These are phyloP conservation scores for Dioscorea dumetorum DNA, from an alignment of 106 monocot genomes.

Conservation along the genomic window DNA sequence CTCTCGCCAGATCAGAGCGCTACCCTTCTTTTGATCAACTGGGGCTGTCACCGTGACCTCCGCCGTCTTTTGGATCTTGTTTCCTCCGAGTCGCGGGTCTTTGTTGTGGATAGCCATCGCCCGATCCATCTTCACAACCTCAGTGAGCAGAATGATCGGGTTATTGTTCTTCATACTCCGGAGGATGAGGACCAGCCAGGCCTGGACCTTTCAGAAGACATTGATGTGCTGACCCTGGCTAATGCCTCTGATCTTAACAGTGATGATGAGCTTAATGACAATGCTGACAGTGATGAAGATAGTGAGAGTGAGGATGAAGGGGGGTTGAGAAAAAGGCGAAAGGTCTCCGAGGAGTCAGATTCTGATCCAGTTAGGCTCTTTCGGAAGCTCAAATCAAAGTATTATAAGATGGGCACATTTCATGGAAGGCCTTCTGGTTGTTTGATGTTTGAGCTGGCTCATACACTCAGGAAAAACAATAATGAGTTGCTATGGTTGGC, in stretches of 20 bases:
- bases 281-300: conserved; percentile 33
- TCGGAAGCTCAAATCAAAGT: conserved; percentile 65
- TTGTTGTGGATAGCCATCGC: conserved; percentile 82
- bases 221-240: conserved; percentile 64
- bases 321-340: conserved; percentile 35
- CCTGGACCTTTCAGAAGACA: conserved; percentile 48
- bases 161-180: conserved; percentile 58
- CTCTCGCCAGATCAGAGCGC: conserved; percentile 22
- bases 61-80: conserved; percentile 38
- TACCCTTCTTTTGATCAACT: conserved; percentile 62
- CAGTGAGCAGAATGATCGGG: conserved; percentile 54
- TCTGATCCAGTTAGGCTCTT: conserved; percentile 66
- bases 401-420: conserved; percentile 84
- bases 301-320: conserved; percentile 34
- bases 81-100: conserved; percentile 19
- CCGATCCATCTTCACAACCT: conserved; percentile 87
- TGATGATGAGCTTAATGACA: conserved; percentile 42
- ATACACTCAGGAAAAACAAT: conserved; percentile 68
- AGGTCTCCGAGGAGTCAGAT: conserved; percentile 35
- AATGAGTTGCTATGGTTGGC: conserved; percentile 88
- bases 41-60: conserved; percentile 78
- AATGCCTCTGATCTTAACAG: conserved; percentile 77
- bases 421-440: conserved; percentile 90
- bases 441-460: conserved; percentile 75
- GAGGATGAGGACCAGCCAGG: conserved; percentile 83